A percentile compares a stretch with the other conserved stretches of the same genome.
phyloP scores from a whole-genome alignment of 208 protist species.

The Acanthamoeba polyphaga region DNA sequence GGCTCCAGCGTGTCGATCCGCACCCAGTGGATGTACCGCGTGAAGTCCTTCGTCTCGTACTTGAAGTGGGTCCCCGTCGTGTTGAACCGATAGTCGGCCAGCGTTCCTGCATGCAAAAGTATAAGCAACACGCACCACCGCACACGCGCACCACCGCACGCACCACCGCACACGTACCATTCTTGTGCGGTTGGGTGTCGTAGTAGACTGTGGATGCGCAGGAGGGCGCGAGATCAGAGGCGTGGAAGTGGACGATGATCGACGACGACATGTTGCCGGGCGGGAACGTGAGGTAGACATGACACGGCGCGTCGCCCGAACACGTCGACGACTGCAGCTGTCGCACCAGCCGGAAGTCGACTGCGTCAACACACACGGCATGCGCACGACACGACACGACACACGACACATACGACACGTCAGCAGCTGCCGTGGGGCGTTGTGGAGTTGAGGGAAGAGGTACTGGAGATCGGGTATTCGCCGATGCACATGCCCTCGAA shows the following conservation, averaged over 20 bases:
- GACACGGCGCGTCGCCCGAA: slow-evolving; percentile 36
- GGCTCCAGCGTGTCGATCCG: slow-evolving; percentile 24
- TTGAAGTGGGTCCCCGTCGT: slow-evolving; percentile 15
- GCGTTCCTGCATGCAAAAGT: not conserved
- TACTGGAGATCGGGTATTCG: slow-evolving; percentile 57
- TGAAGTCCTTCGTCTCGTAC: slow-evolving; percentile 60
- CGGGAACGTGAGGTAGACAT: slow-evolving; percentile 42
- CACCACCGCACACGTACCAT: not conserved
- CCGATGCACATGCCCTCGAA: slow-evolving; percentile 66
- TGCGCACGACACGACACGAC: not conserved
- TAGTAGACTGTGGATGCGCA: slow-evolving; percentile 38
- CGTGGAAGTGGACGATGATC: slow-evolving; percentile 58
- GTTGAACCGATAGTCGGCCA: slow-evolving; percentile 16
- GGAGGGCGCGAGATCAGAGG: not conserved
- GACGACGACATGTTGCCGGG: slow-evolving; percentile 62
- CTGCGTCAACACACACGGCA: not conserved
- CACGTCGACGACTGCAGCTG: slow-evolving; percentile 56
- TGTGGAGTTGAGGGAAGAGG: not conserved
- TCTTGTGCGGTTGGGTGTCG: slow-evolving; percentile 1
- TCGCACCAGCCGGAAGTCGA: slow-evolving; percentile 44
- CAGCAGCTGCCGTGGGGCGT: not conserved
- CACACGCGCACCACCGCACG: not conserved
- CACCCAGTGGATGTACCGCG: slow-evolving; percentile 57
- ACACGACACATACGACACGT: not conserved
- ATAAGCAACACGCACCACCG: not conserved